Percentiles rank a stretch among this genome's conserved stretches.
Conservation (phyloP, 495 filamentous ascomycete genomes). For the Penicillium maclennaniae region DNA sequence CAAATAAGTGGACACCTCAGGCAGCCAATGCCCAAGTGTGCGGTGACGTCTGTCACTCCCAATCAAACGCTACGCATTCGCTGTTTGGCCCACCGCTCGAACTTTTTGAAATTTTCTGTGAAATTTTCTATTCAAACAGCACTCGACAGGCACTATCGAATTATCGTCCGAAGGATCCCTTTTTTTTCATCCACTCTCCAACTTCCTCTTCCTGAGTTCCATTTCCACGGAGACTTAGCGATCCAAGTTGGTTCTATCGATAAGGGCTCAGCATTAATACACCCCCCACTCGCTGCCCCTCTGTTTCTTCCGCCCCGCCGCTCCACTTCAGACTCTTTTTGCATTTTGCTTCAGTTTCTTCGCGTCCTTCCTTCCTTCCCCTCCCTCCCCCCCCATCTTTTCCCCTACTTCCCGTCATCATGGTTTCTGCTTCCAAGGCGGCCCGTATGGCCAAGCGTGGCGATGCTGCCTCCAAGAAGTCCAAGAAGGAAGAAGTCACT, state of each 20-base stretch:
- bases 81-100: conserved; percentile 26
- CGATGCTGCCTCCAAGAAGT: conserved; percentile 65
- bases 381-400: conserved; percentile 1
- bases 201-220: not conserved
- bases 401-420: conserved; percentile 26
- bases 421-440: conserved; percentile 93
- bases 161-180: not conserved
- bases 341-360: conserved; percentile 36
- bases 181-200: not conserved
- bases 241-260: conserved; percentile 35
- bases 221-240: not conserved
- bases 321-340: conserved; percentile 40
- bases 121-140: not conserved
- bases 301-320: conserved; percentile 36
- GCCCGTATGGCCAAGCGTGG: conserved; percentile 95
- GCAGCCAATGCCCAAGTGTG: conserved; percentile 18
- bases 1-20: conserved; percentile 16
- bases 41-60: conserved; percentile 23
- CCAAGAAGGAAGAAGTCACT: conserved; percentile 59
- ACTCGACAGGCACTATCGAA: not conserved
- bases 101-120: conserved; percentile 20
- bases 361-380: conserved; percentile 12
- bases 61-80: conserved; percentile 25
- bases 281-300: conserved; percentile 30
- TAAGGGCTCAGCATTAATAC: conserved; percentile 40